These are phyloP conservation scores for Pholiota adiposa DNA, from an alignment of 1,284 basidiomycete species.

Conservation along the genomic window DNA sequence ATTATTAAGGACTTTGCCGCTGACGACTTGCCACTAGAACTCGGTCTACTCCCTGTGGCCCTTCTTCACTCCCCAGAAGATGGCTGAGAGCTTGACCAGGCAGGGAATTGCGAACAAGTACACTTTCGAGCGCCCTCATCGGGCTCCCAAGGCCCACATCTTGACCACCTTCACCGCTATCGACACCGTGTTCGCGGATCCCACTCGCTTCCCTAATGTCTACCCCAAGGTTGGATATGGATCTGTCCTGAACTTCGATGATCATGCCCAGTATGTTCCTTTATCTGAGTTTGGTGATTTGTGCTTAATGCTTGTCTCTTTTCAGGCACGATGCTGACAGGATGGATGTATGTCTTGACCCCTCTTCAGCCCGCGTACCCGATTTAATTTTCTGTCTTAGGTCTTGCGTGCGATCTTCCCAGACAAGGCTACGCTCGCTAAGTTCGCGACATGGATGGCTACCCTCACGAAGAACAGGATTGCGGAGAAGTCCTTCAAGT, in stretches of 20 bases:
- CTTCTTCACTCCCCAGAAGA: slow-evolving; percentile 54
- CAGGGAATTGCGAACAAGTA: slow-evolving; percentile 47
- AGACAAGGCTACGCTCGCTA: slow-evolving; percentile 32
- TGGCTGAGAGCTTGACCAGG: slow-evolving; percentile 44
- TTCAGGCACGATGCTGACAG: slow-evolving; percentile 5
- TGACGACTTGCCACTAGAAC: slow-evolving; percentile 31
- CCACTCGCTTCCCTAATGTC: slow-evolving; percentile 39
- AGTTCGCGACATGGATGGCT: slow-evolving; percentile 35
- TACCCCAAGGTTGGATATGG: slow-evolving; percentile 37
- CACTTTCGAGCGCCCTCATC: slow-evolving; percentile 37
- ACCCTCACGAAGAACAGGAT: slow-evolving; percentile 10
- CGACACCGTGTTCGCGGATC: slow-evolving; percentile 44
- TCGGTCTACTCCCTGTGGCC: slow-evolving; percentile 52
- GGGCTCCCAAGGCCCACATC: not conserved
- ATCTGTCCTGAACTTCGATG: slow-evolving; percentile 34
- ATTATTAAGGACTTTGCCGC: not conserved
- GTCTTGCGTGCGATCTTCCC: slow-evolving; percentile 40
- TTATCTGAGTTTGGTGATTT: not conserved
- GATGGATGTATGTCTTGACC: not conserved
- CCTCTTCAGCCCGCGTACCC: no score
- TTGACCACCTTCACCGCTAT: slow-evolving; percentile 43
- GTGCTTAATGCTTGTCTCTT: not conserved
- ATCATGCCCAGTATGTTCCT: slow-evolving; percentile 25
- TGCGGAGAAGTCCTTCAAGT: slow-evolving; percentile 7
- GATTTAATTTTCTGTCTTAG: no score